phyloP scores from a whole-genome alignment of 306 rosid genomes.

The Dalbergia oliveri region DNA sequence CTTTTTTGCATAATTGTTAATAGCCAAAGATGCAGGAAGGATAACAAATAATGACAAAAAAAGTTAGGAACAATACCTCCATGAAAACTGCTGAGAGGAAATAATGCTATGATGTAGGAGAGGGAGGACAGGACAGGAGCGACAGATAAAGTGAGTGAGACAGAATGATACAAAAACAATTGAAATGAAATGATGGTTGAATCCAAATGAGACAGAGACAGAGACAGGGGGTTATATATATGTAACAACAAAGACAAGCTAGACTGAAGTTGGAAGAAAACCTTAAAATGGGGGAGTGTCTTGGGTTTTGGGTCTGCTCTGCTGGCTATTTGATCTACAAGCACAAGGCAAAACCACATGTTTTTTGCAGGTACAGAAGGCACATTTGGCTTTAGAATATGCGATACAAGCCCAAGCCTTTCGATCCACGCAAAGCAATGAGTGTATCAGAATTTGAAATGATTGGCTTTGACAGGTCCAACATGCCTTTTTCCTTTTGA shows the following conservation, averaged over 20 bases:
- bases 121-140: not conserved
- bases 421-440: slow-evolving; percentile 58
- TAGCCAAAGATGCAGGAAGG: slow-evolving; percentile 8
- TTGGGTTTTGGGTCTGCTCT: slow-evolving; percentile 43
- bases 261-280: slow-evolving; percentile 46
- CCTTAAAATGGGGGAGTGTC: slow-evolving; percentile 37
- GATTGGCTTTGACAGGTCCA: slow-evolving; percentile 86
- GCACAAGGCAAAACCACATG: slow-evolving; percentile 23
- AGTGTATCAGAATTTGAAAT: slow-evolving; percentile 60
- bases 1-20: not conserved
- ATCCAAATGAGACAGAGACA: not conserved
- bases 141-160: slow-evolving; percentile 36
- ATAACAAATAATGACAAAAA: not conserved
- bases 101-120: slow-evolving; percentile 39
- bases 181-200: slow-evolving; percentile 41
- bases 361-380: slow-evolving; percentile 42
- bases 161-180: slow-evolving; percentile 30
- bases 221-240: slow-evolving; percentile 39
- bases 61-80: slow-evolving; percentile 50
- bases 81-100: slow-evolving; percentile 33
- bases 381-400: slow-evolving; percentile 43
- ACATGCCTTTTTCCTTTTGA: slow-evolving; percentile 54
- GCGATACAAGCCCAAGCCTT: slow-evolving; percentile 58
- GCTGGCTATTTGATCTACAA: slow-evolving; percentile 33
- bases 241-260: slow-evolving; percentile 33